Evolutionary conservation across 176 grass and related monocot genomes (phyloP).

Genomic region (Oryza rufipogon): DNA sequence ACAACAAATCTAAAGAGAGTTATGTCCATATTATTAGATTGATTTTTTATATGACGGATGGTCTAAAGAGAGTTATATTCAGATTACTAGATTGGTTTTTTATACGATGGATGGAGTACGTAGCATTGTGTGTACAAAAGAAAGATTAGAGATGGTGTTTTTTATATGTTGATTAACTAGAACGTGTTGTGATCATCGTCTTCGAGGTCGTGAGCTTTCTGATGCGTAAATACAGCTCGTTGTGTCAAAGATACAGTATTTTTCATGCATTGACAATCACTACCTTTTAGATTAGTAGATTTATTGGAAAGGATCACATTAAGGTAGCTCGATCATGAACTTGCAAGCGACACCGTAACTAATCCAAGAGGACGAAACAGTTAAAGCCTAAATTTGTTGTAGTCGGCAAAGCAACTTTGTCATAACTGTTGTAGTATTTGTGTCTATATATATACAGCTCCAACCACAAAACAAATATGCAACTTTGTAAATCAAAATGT

Average conservation of each 20-base stretch:
- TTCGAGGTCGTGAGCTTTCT: neutral
- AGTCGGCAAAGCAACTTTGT: neutral
- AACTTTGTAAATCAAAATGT: neutral
- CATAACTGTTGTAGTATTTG: neutral
- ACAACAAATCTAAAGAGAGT: no score
- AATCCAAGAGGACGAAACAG: neutral
- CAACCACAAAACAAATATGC: neutral
- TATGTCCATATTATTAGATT: no score
- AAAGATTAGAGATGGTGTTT: neutral
- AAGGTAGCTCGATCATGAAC: neutral
- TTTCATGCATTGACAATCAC: no score
- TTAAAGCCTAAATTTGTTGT: neutral
- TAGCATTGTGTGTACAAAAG: neutral
- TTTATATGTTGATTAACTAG: neutral
- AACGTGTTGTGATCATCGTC: slow-evolving; percentile 1
- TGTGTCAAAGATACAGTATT: neutral
- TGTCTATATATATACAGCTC: neutral
- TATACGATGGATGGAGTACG: neutral
- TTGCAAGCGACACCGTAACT: neutral
- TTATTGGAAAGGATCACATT: neutral
- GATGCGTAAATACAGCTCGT: neutral
- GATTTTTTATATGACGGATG: no score
- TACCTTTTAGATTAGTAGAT: neutral
- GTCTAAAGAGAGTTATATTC: no score
- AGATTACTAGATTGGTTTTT: no score